These are phyloP conservation scores for Geotrichum europaeum DNA, from an alignment of 1,139 yeast species.

Conservation along the genomic window DNA sequence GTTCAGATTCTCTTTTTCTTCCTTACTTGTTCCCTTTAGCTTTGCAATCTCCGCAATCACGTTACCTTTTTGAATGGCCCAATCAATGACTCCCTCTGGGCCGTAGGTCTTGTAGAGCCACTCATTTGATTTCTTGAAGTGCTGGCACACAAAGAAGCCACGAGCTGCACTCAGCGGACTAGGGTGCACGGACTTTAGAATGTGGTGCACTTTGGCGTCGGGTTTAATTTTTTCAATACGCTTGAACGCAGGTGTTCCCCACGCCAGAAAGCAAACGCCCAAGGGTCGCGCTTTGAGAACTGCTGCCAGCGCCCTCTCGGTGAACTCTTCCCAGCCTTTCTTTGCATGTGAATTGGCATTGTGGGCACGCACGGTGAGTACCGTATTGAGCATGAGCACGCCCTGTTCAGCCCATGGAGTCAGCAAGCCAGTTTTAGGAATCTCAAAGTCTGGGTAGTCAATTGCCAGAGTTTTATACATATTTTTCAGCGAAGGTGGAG, in stretches of 20 bases:
- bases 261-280: constrained; percentile 76
- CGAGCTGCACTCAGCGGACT: constrained; percentile 87
- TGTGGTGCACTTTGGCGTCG: constrained; percentile 36
- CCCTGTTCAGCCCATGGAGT: constrained; percentile 87
- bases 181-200: constrained; percentile 81
- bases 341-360: constrained; percentile 89
- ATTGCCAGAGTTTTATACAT: constrained; percentile 71
- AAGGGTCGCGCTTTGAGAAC: constrained; percentile 38
- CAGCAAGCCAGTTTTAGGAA: constrained; percentile 61
- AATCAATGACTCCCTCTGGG: constrained; percentile 50
- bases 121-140: constrained; percentile 64
- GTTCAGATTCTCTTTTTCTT: constrained; percentile 6
- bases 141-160: constrained; percentile 71
- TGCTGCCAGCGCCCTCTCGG: constrained; percentile 60
- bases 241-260: constrained; percentile 93
- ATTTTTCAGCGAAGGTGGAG: constrained; percentile 88
- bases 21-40: constrained; percentile 8
- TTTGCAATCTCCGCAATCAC: constrained; percentile 48
- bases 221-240: constrained; percentile 46
- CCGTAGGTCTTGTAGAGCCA: constrained; percentile 55
- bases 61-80: constrained; percentile 54
- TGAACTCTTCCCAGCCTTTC: constrained; percentile 90
- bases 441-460: constrained; percentile 66
- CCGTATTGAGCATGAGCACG: constrained; percentile 79
- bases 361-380: constrained; percentile 89